Base-by-base conservation (phyloP, 352 stramenopile species). In the Phytopythium delawarense region DNA sequence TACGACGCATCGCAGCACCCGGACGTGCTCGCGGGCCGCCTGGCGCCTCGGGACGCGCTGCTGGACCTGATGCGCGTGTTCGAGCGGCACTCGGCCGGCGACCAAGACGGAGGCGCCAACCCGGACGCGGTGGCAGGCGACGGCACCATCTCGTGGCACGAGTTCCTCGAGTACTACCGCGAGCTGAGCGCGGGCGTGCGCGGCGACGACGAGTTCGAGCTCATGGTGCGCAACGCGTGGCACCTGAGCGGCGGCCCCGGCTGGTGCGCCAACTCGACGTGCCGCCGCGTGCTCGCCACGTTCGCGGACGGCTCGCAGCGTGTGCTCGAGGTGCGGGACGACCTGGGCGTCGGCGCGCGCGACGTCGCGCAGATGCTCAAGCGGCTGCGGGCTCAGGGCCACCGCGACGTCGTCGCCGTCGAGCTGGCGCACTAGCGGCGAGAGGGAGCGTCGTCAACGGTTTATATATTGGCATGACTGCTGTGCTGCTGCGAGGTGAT, bases 101-200 rank as follows among this genome's bases (percentile, higher is more conserved):
- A 68, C 12, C 64, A 50, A 8, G 42, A 49, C 7, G n/a, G 7
- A 2, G 32, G 4, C 13, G 34, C 1, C 20, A 23, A 32, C 28
- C 18, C 16, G 13, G 20, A 35, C 4, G n/a, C 15, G 9, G 53
- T 20, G 35, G 55, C 55, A 6, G 63, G 64, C 0, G 80, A 91
- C 51, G 80, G 80, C 35, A 65, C 75, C 39, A 85, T 96, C 63
- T 91, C 78, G 16, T 89, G 82, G 76, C 78, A 79, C 62, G 84
- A 96, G 60, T 97, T 97, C 61, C 69, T 95, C n/a, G 59, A 76
- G 2, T 97, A 97, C 76, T 97, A 97, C 74, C 92, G 92, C 37
- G 91, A 97, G 64, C 59, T 97, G 30, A 91, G 84, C 57, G 86
- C 80, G 0, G 81, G 76, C 16, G 91, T 98, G 53, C 63, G 65